Evolutionary conservation across 345 rosid species (phyloP).

Genomic region (Populus simonii): DNA sequence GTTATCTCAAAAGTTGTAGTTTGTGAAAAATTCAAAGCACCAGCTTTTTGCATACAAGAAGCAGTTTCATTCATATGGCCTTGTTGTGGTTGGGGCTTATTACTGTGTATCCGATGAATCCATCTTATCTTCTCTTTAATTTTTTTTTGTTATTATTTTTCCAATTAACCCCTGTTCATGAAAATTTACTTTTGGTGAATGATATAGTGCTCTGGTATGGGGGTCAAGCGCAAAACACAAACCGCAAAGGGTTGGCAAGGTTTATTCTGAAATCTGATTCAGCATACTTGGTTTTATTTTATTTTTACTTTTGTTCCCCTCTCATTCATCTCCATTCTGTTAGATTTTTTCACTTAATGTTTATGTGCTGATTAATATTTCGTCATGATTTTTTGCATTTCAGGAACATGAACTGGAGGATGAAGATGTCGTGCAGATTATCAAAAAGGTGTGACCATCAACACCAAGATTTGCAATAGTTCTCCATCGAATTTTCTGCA

Average conservation of each 20-base stretch:
- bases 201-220: constrained; percentile 87
- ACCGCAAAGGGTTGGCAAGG: constrained; percentile 99
- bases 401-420: constrained; percentile 99
- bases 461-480: neutral
- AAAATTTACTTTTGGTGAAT: constrained; percentile 1
- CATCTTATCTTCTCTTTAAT: neutral
- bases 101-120: neutral
- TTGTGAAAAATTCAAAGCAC: neutral
- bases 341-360: neutral
- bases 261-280: constrained; percentile 22
- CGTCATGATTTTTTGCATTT: constrained; percentile 1
- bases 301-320: neutral
- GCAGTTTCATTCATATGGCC: too few relatives aligned
- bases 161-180: neutral
- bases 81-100: too few relatives aligned
- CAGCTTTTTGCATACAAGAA: too few relatives aligned
- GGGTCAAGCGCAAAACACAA: constrained; percentile 98
- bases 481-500: neutral
- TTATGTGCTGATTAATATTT: neutral
- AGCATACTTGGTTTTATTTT: neutral
- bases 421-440: constrained; percentile 96
- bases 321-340: neutral
- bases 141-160: neutral
- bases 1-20: neutral
- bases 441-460: constrained; percentile 63